Conservation (phyloP, 257 asterid genomes). For the Nicotiana obtusifolia region DNA sequence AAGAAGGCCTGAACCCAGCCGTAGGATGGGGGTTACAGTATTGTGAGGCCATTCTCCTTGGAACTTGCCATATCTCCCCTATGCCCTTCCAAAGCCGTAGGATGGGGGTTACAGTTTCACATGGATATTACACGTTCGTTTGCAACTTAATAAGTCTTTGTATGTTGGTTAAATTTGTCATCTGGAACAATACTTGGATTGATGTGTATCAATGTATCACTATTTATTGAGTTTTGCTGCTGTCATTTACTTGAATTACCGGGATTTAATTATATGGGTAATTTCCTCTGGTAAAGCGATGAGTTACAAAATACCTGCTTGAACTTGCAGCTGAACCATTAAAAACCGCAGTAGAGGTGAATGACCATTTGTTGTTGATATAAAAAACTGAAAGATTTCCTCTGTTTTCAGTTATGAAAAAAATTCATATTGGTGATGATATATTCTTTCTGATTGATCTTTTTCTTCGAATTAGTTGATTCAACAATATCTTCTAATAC, state of each 20-base stretch:
- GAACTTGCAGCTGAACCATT: not conserved
- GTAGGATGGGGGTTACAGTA: not conserved
- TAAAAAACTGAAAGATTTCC: no score
- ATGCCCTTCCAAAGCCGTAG: not conserved
- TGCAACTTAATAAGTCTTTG: conserved; percentile 8
- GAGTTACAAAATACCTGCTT: not conserved
- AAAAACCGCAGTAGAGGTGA: not conserved
- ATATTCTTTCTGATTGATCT: not conserved
- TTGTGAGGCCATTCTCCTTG: conserved; percentile 8
- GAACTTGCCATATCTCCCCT: not conserved
- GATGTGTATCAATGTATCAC: conserved; percentile 1
- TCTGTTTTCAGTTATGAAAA: no score
- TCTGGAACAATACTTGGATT: conserved; percentile 2
- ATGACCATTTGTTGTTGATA: no score
- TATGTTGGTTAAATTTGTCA: conserved; percentile 8
- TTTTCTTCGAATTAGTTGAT: not conserved
- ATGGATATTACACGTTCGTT: conserved; percentile 1
- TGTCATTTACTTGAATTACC: not conserved
- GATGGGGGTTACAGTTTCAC: not conserved
- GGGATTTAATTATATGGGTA: not conserved
- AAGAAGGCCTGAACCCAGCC: not conserved
- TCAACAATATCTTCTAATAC: no score
- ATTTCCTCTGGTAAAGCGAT: not conserved
- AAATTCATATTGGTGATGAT: not conserved
- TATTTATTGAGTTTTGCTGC: not conserved